These are phyloP conservation scores for Ilyonectria destructans DNA, from an alignment of 2,329 filamentous ascomycete genomes.

Conservation along the genomic window DNA sequence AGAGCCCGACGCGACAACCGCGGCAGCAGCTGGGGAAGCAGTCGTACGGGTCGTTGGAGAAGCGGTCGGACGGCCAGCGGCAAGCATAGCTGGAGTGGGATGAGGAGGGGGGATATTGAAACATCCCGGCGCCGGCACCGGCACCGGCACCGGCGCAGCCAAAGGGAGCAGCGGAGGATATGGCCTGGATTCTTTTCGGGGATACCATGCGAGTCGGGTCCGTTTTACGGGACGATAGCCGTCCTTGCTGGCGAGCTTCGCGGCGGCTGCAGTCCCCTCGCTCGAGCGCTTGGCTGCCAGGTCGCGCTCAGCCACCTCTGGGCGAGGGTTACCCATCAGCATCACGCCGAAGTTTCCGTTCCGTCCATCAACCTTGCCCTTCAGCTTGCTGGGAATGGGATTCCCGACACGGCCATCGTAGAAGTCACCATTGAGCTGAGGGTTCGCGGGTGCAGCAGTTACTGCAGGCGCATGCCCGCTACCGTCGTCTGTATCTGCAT, in stretches of 20 bases:
- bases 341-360: slow-evolving; percentile 76
- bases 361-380: slow-evolving; percentile 70
- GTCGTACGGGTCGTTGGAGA: slow-evolving; percentile 6
- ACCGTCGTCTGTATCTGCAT: slow-evolving; percentile 12
- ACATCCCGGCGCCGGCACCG: not conserved
- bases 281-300: slow-evolving; percentile 74
- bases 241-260: slow-evolving; percentile 69
- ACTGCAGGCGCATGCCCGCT: not conserved
- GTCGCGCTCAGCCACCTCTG: slow-evolving; percentile 65
- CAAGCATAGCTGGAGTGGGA: slow-evolving; percentile 3
- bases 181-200: slow-evolving; percentile 2
- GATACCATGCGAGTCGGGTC: slow-evolving; percentile 56
- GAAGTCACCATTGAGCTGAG: slow-evolving; percentile 41
- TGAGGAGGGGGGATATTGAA: slow-evolving; percentile 8
- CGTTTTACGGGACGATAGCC: slow-evolving; percentile 68
- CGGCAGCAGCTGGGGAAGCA: not conserved
- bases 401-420: slow-evolving; percentile 62
- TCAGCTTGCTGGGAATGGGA: slow-evolving; percentile 74
- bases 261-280: slow-evolving; percentile 73
- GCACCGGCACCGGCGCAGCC: slow-evolving; percentile 4
- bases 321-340: slow-evolving; percentile 70
- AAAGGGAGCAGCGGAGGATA: slow-evolving; percentile 15
- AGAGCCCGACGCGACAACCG: not conserved
- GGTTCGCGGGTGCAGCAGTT: slow-evolving; percentile 2
- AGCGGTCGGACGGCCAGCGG: slow-evolving; percentile 12